Evolutionary conservation across 306 rosid genomes (phyloP).

Genomic region (Quercus suber): DNA sequence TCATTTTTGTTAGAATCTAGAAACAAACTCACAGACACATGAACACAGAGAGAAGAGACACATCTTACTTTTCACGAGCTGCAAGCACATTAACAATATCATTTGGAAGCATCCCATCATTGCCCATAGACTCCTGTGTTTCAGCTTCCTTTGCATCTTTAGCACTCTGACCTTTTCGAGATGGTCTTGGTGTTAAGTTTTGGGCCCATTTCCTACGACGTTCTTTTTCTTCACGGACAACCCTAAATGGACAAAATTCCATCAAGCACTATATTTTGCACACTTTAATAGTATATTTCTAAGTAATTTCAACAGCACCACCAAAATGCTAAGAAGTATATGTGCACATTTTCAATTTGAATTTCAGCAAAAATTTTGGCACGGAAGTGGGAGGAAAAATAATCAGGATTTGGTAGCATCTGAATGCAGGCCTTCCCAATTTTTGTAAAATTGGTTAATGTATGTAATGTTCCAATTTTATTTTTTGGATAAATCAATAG

Average conservation of each 20-base stretch:
- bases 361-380: background rate
- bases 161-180: slow-evolving; percentile 32
- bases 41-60: background rate
- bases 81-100: slow-evolving; percentile 74
- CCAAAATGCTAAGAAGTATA: background rate
- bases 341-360: background rate
- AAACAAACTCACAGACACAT: background rate
- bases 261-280: slow-evolving; percentile 1
- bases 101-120: slow-evolving; percentile 67
- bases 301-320: background rate
- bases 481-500: no score
- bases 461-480: background rate
- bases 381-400: no score
- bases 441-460: background rate
- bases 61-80: slow-evolving; percentile 70
- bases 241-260: slow-evolving; percentile 39
- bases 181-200: slow-evolving; percentile 53
- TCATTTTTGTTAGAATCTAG: slow-evolving; percentile 15
- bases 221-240: slow-evolving; percentile 66
- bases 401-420: background rate
- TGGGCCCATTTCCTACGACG: slow-evolving; percentile 74
- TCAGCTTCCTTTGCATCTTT: slow-evolving; percentile 33
- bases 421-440: background rate
- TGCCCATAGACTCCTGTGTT: slow-evolving; percentile 29
- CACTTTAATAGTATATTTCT: background rate